Evolutionary conservation across 2,329 filamentous ascomycete genomes (phyloP), one percentile per base, ranked within the genome.

Genomic region (Penicillium sp.): DNA sequence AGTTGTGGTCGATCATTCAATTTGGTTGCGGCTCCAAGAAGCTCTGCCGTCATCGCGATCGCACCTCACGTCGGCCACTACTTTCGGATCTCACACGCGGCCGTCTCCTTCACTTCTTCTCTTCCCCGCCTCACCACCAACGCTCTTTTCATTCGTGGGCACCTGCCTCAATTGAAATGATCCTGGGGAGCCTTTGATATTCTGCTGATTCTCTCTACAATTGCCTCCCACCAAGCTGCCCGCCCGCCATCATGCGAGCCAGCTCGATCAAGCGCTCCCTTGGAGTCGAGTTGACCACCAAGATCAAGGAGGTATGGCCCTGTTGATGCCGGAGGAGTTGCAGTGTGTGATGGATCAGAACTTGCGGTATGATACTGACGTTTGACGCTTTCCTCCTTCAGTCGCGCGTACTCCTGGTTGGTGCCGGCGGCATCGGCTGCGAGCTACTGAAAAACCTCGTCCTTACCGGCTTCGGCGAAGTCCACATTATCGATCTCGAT

Each of bases 381-480:
- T 15, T 22, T 45, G n/a, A n/a, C 48, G 15, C 47, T 55, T 49
- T n/a, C n/a, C 28, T 31, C 8, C 58, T 64, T 61, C 78, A 96
- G 92, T 86, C 92, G 62, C 90, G 89, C 64, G 89, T 97, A 55
- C 84, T 99, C 59, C 92, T 99, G 83, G 94, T 99, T 58, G 95
- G 95, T 70, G 95, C 95, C 57, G 95, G 95, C 63, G 95, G 95
- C 63, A 99, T 99, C 73, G 95, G 95, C 69, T 99, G 95, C 79
- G 95, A 99, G 79, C 84, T 99, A 7, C 86, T 99, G 65, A 99
- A 99, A 83, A 96, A 98, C 76, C 87, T 99, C 58, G 92, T 94
- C 47, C 88, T 96, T 51, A 90, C 88, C 45, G 93, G 94, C 67
- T 99, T 96, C 69, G 92, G 92, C 66, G 90, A 96, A 78, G 88